Conservation (phyloP, 306 rosid genomes). For the Oemleria cerasiformis region DNA sequence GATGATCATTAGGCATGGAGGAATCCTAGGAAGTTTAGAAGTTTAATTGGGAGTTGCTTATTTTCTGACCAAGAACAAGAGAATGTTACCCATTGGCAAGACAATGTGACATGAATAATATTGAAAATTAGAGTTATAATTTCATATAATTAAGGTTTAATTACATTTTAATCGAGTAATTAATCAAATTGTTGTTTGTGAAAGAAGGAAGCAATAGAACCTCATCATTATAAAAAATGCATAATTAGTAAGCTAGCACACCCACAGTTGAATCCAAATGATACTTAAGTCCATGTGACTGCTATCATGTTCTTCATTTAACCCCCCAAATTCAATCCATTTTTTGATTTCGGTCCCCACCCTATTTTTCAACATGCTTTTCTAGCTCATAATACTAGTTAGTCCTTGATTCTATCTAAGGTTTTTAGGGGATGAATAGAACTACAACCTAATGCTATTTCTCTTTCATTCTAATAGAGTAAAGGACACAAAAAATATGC, state of each 20-base stretch:
- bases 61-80: not conserved
- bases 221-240: not conserved
- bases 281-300: slow-evolving; percentile 33
- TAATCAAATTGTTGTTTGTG: slow-evolving; percentile 26
- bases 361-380: not conserved
- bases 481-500: no score
- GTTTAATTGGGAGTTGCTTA: no score
- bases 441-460: no score
- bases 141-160: slow-evolving; percentile 18
- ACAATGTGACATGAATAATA: slow-evolving; percentile 1
- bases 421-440: no score
- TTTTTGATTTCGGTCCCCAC: slow-evolving; percentile 20
- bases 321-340: not conserved
- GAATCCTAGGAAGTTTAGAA: slow-evolving; percentile 24
- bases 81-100: not conserved
- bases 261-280: not conserved
- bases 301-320: slow-evolving; percentile 31
- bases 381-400: not conserved
- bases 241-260: not conserved
- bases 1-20: slow-evolving; percentile 5
- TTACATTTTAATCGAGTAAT: not conserved
- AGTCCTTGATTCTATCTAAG: not conserved
- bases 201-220: slow-evolving; percentile 26
- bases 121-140: not conserved
- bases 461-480: no score